Percentiles rank a stretch among this genome's conserved stretches.
Conservation (phyloP, 1,139 yeast species). For the Candida sanyaensis region DNA sequence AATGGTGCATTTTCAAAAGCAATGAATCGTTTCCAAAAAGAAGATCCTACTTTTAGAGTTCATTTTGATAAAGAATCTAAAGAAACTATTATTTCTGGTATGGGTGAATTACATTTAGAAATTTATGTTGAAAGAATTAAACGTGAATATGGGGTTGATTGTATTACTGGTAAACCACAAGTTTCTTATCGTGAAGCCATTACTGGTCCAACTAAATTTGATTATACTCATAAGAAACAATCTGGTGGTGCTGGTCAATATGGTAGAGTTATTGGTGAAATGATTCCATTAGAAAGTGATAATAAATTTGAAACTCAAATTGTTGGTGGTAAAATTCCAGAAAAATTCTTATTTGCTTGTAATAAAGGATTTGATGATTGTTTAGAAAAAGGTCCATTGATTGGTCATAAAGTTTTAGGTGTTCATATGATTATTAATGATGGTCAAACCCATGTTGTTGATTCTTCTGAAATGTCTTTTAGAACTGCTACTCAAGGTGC, state of each 20-base stretch:
- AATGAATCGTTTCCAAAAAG: conserved; percentile 94
- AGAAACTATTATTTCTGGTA: conserved; percentile 95
- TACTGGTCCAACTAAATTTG: conserved; percentile 72
- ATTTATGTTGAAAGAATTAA: conserved; percentile 97
- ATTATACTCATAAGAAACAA: conserved; percentile 95
- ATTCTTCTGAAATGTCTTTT: conserved; percentile 94
- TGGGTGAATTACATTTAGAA: conserved; percentile 98
- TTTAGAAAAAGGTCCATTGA: conserved; percentile 93
- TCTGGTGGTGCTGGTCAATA: conserved; percentile 99
- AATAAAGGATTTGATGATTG: conserved; percentile 95
- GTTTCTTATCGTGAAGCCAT: conserved; percentile 97
- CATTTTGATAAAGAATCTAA: conserved; percentile 88
- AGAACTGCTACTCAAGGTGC: conserved; percentile 92
- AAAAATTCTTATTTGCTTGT: conserved; percentile 92
- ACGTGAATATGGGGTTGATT: conserved; percentile 95
- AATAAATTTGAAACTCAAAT: conserved; percentile 83
- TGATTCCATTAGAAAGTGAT: conserved; percentile 64
- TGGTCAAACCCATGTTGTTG: conserved; percentile 97
- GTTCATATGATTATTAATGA: conserved; percentile 92
- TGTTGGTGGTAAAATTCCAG: conserved; percentile 97
- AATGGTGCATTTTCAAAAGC: conserved; percentile 90
- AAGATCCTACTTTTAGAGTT: conserved; percentile 97
- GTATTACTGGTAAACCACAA: conserved; percentile 96
- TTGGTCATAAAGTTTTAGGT: conserved; percentile 92
- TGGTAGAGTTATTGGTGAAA: conserved; percentile 91